Evolutionary conservation across 2,329 filamentous ascomycete genomes (phyloP).

Genomic region (Fusarium sp.): DNA sequence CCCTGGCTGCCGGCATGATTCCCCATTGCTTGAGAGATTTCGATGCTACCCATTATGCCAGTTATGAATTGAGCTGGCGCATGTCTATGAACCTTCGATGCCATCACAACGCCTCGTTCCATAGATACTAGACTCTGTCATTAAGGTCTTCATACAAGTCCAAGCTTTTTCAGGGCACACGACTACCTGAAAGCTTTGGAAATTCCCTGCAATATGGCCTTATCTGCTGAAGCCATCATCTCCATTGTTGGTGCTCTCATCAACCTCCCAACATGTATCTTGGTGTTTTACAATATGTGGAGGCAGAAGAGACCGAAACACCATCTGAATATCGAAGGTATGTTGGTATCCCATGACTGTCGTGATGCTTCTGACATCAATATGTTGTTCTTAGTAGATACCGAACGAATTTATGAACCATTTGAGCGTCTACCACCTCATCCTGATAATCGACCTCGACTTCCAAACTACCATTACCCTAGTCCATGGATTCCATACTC

Average conservation of each 20-base stretch:
- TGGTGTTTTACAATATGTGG: slow-evolving; percentile 12
- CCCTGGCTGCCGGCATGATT: neutral
- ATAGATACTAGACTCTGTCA: neutral
- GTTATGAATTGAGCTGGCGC: neutral
- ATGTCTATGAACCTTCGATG: no score
- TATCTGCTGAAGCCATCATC: slow-evolving; percentile 14
- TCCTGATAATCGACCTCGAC: neutral
- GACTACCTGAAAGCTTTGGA: no score
- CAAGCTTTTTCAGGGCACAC: neutral
- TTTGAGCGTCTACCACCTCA: neutral
- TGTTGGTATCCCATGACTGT: neutral
- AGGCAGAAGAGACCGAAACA: neutral
- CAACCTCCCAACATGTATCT: slow-evolving; percentile 7
- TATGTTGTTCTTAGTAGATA: neutral
- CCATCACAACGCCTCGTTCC: no score
- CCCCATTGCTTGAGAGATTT: neutral
- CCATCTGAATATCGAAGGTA: neutral
- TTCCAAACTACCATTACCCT: neutral
- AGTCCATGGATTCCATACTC: neutral
- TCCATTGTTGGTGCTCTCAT: slow-evolving; percentile 4
- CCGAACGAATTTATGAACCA: neutral
- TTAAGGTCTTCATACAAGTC: neutral
- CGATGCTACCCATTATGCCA: neutral
- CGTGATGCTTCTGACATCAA: neutral
- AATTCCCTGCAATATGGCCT: neutral